Conservation (phyloP, 306 rosid species). For the Boehmeria nivea region DNA sequence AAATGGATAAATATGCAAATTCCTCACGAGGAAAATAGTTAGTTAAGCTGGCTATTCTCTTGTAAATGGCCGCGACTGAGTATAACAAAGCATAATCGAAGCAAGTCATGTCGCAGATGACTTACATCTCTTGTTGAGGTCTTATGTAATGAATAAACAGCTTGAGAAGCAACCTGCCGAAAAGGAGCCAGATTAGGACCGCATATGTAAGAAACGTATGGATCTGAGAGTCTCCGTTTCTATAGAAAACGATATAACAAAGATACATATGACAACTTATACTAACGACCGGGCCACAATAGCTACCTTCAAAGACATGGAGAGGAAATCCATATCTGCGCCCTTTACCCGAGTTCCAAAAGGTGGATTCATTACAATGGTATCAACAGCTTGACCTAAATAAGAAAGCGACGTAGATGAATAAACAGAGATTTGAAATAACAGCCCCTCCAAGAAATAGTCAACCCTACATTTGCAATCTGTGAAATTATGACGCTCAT, state of each 20-base stretch:
- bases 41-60: too few relatives aligned
- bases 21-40: too few relatives aligned
- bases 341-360: conserved; percentile 88
- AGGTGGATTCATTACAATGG: conserved; percentile 93
- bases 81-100: too few relatives aligned
- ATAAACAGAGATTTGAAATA: conserved; percentile 10
- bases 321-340: conserved; percentile 81
- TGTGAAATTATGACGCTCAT: neutral
- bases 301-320: conserved; percentile 65
- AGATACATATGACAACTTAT: neutral
- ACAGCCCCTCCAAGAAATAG: neutral
- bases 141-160: conserved; percentile 90
- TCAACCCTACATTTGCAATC: neutral
- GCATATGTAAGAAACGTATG: too few relatives aligned
- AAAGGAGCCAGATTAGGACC: conserved; percentile 7
- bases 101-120: neutral
- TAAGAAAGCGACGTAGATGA: conserved; percentile 12
- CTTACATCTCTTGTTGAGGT: conserved; percentile 91
- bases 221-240: neutral
- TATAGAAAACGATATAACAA: neutral
- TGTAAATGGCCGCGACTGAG: too few relatives aligned
- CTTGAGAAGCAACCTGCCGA: conserved; percentile 77
- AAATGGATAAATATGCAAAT: too few relatives aligned
- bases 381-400: conserved; percentile 69
- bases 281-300: neutral